phyloP scores from a whole-genome alignment of 495 filamentous ascomycete species.

The Tuber umbilicatum region DNA sequence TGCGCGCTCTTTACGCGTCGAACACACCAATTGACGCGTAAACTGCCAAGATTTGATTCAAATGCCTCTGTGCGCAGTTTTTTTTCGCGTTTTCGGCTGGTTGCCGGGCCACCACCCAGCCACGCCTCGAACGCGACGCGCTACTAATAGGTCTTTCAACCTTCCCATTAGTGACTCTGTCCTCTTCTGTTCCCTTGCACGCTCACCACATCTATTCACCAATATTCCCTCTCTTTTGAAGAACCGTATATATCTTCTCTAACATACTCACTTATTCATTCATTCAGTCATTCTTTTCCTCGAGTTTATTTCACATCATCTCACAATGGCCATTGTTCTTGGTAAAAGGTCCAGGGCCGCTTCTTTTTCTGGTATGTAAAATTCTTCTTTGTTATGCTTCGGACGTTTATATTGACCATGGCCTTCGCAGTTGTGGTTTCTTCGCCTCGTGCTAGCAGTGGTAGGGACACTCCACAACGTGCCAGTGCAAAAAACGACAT shows the following conservation, averaged over 20 bases:
- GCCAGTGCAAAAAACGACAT: neutral
- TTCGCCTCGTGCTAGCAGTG: neutral
- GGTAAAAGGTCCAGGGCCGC: neutral
- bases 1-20: neutral
- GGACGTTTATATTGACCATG: neutral
- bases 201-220: constrained; percentile 2
- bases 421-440: neutral
- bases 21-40: neutral
- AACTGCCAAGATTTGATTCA: neutral
- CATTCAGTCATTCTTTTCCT: constrained; percentile 2
- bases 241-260: neutral
- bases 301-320: neutral
- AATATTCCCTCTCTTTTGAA: neutral
- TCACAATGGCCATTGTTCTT: neutral
- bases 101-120: neutral
- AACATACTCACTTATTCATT: neutral
- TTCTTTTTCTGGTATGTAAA: constrained; percentile 1
- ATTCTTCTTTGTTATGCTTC: neutral
- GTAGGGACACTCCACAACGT: neutral
- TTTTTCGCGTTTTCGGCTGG: neutral
- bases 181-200: neutral
- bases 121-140: neutral
- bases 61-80: neutral
- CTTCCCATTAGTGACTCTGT: neutral
- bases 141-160: neutral